Percentiles rank a stretch among this genome's conserved stretches.
These are phyloP conservation scores for Aspergillus pseudotamarii DNA, from an alignment of 2,329 filamentous ascomycete species.

Conservation along the genomic window DNA sequence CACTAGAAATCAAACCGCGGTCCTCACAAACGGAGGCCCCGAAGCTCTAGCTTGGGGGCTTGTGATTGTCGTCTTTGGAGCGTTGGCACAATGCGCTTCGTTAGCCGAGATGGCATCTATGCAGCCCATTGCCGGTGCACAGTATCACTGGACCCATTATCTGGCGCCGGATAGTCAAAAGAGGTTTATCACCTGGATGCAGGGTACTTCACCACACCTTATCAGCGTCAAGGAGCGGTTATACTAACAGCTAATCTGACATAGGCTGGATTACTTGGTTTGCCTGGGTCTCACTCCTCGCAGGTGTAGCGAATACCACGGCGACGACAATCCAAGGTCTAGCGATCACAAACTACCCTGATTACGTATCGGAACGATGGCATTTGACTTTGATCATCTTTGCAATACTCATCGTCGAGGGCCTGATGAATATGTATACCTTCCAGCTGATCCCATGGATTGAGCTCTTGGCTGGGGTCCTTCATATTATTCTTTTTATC, in stretches of 20 bases:
- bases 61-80: conserved; percentile 27
- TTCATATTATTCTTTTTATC: conserved; percentile 23
- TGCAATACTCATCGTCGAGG: conserved; percentile 33
- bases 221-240: conserved; percentile 9
- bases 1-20: neutral
- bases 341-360: conserved; percentile 33
- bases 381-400: conserved; percentile 44
- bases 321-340: conserved; percentile 40
- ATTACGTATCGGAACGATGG: conserved; percentile 40
- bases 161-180: conserved; percentile 33
- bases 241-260: neutral
- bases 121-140: conserved; percentile 45
- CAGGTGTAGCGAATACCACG: conserved; percentile 38
- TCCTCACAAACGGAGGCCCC: conserved; percentile 27
- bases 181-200: conserved; percentile 36
- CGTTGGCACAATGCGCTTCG: conserved; percentile 29
- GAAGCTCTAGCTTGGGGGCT: conserved; percentile 31
- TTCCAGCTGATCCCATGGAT: conserved; percentile 46
- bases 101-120: conserved; percentile 47
- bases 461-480: conserved; percentile 40
- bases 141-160: conserved; percentile 47
- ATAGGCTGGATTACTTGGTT: conserved; percentile 48
- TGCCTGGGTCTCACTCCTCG: conserved; percentile 41
- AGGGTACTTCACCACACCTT: conserved; percentile 25
- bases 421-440: conserved; percentile 9